These are phyloP conservation scores for Moricandia moricandioides DNA, from an alignment of 345 rosid genomes.

Conservation along the genomic window DNA sequence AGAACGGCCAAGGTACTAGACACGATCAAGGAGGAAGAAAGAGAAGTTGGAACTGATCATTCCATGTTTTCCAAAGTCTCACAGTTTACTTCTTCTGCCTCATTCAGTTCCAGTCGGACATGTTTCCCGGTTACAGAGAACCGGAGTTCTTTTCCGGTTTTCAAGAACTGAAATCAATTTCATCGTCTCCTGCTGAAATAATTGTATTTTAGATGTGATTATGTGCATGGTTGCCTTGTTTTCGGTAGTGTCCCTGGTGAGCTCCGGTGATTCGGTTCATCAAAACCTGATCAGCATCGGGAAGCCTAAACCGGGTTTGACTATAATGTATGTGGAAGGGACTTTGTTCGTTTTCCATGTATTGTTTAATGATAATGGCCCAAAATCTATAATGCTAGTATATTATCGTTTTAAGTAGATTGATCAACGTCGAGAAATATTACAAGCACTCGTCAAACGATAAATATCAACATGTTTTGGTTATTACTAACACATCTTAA, in stretches of 20 bases:
- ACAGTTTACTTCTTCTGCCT: conserved; percentile 1
- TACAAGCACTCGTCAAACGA: background rate
- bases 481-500: background rate
- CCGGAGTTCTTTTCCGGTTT: conserved; percentile 33
- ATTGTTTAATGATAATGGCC: background rate
- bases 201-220: conserved; percentile 6
- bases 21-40: conserved; percentile 83
- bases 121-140: conserved; percentile 40
- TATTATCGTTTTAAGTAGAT: background rate
- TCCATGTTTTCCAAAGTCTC: conserved; percentile 16
- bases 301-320: conserved; percentile 15
- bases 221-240: background rate
- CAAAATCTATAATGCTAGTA: background rate
- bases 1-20: conserved; percentile 65
- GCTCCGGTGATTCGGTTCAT: conserved; percentile 19
- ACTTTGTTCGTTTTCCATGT: conserved; percentile 4
- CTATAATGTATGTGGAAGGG: conserved; percentile 18
- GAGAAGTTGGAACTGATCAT: conserved; percentile 39
- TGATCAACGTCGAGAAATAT: background rate
- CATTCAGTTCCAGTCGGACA: conserved; percentile 18
- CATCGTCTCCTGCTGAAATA: background rate
- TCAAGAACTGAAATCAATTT: conserved; percentile 21
- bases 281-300: conserved; percentile 20
- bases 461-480: background rate
- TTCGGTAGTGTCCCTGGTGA: background rate